Evolutionary conservation across 2,329 filamentous ascomycete species (phyloP).

Genomic region (Trichoderma sp.): DNA sequence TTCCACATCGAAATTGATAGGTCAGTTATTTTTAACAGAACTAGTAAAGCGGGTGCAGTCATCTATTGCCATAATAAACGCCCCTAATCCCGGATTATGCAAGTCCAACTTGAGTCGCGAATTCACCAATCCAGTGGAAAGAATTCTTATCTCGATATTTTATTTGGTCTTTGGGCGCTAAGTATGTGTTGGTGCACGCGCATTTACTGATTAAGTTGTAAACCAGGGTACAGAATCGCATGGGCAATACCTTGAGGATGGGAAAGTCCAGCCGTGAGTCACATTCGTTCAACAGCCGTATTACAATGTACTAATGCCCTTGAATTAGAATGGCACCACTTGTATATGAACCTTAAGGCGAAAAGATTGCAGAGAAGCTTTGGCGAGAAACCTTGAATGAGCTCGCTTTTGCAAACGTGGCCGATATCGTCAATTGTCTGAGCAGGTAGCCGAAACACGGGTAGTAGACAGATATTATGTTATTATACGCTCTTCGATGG

Average conservation of each 20-base stretch:
- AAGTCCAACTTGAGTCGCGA: background rate
- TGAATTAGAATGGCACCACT: background rate
- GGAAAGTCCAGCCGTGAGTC: conserved; percentile 2
- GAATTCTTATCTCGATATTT: background rate
- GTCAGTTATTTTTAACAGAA: conserved; percentile 1
- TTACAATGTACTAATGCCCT: background rate
- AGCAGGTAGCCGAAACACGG: background rate
- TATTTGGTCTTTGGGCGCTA: background rate
- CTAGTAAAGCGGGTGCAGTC: background rate
- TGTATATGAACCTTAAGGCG: background rate
- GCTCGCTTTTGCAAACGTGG: background rate
- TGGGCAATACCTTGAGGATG: conserved; percentile 9
- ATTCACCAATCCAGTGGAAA: background rate
- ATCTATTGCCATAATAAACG: conserved; percentile 1
- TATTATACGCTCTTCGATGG: background rate
- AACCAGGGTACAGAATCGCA: conserved; percentile 1
- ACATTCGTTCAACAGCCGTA: no score
- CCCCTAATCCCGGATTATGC: background rate
- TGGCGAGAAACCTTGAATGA: conserved; percentile 4
- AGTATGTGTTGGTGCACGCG: background rate
- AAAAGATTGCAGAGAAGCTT: background rate
- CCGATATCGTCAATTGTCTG: background rate
- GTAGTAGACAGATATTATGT: background rate
- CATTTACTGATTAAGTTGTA: background rate
- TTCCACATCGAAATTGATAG: background rate